Evolutionary conservation across 2,329 filamentous ascomycete genomes (phyloP).

Genomic region (Fusarium palustre): DNA sequence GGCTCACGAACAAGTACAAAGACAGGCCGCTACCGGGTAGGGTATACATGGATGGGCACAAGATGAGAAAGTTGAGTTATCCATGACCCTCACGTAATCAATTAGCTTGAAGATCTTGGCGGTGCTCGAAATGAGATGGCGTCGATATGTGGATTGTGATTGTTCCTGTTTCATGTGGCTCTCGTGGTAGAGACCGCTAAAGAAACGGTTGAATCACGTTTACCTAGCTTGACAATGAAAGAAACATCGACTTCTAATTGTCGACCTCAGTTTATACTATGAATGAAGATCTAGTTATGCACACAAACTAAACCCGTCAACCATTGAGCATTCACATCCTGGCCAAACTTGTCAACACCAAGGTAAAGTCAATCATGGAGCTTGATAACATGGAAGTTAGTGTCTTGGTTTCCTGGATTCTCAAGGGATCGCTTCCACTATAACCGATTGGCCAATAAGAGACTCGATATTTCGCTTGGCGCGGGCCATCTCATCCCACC

Average conservation of each 20-base stretch:
- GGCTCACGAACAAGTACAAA: background rate
- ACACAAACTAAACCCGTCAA: constrained; percentile 1
- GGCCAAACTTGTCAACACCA: constrained; percentile 7
- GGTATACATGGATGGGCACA: background rate
- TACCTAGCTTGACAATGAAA: background rate
- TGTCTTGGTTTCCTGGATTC: constrained; percentile 30
- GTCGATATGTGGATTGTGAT: constrained; percentile 29
- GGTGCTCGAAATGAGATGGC: constrained; percentile 37
- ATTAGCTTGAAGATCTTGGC: constrained; percentile 23
- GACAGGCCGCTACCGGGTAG: background rate
- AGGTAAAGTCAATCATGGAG: constrained; percentile 11
- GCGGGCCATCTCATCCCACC: constrained; percentile 14
- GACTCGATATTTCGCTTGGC: constrained; percentile 30
- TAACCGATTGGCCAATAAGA: constrained; percentile 32
- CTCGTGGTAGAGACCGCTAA: background rate
- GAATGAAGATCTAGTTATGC: background rate
- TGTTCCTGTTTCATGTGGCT: constrained; percentile 32
- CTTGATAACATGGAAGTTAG: constrained; percentile 26
- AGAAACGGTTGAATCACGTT: background rate
- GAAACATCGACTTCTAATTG: background rate
- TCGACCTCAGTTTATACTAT: background rate
- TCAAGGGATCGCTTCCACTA: constrained; percentile 29
- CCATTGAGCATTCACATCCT: constrained; percentile 20
- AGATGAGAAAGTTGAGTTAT: constrained; percentile 5
- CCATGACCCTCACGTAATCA: constrained; percentile 17